Base-by-base conservation (phyloP, 768 basidiomycete genomes). In the Tubosaeta brunneosetosa region DNA sequence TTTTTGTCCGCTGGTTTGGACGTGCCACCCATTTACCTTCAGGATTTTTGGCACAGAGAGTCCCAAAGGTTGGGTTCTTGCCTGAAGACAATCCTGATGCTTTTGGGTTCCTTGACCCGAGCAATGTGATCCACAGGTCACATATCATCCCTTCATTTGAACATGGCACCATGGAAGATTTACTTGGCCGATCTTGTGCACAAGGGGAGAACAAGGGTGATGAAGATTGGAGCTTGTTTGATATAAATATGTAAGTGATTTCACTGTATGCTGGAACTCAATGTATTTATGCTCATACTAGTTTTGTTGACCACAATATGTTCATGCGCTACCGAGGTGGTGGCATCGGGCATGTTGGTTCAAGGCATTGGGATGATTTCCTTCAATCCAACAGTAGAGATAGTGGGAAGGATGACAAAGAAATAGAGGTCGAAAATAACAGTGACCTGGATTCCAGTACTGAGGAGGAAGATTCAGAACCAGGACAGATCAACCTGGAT, bases 231-330 rank as follows among this genome's bases (percentile, higher is more conserved):
- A 38, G 42, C 1, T 60, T 55, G 19, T 69, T 59, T 44, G 71
- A 70, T 56, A 61, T 75, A 1, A 68, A 65, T 33, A 63, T 69
- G 71, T 74, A 31, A 33, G 63, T 58, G 6, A 25, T 38, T 12
- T 29, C 8, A 8, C 27, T 4, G 8, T 29, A 29, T n/a, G n/a
- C n/a, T n/a, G n/a, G n/a, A n/a, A n/a, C n/a, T n/a, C n/a, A n/a
- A n/a, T n/a, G 27, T 4, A 29, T 8, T 29, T 29, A 8, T 29
- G 27, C 27, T 29, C 27, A 8, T 29, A 29, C 9, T 6, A 55
- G 50, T 25, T 57, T 57, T 10, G 33, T 32, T 1, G 47, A 37
- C n/a, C n/a, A n/a, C 4, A n/a, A 37, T n/a, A 37, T 37, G n/a
- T 37, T 37, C n/a, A 37, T 37, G 66, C 47, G 61, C 0, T 68